Base-by-base conservation (phyloP, 2,329 filamentous ascomycete genomes). In the Pyrenochaeta sp. region DNA sequence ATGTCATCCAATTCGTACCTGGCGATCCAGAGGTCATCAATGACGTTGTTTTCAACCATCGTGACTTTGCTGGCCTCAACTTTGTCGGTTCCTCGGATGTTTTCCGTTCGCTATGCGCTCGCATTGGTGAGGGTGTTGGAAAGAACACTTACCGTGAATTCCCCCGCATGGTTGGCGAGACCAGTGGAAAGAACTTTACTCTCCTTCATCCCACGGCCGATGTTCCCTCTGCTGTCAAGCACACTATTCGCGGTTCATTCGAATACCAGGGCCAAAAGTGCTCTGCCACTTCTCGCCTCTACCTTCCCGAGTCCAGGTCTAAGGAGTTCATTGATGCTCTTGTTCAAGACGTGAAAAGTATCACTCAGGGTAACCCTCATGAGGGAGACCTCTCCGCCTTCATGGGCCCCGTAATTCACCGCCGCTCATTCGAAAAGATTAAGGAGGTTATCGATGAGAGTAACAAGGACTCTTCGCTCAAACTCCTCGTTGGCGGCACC, bases 221-320 rank as follows among this genome's bases (percentile, higher is more conserved):
- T 60, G 73, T 93, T 31, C 76, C 84, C 41, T 93, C 92, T 59
- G 89, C 89, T 8, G 89, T 83, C 28, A 79, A 88, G 55, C 87
- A 94, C 71, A 93, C 88, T 7, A 81, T 95, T 28, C 88, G 90
- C 44, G 89, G 88, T 34, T 89, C 90, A 2, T 95, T 94, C 63
- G 90, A 95, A 71, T 95, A 85, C 77, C 89, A 93, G 69, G 90
- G 90, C 32, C 90, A 95, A 72, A 95, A 95, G 74, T 95, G 90
- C 79, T 90, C 86, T 57, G 90, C 90, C 38, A 89, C 86, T 3
- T 93, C 88, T 23, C 84, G 90, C 23, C 76, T 83, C 32, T 95
- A 95, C 72, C 82, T 93, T 4, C 84, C 90, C 24, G 79, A 81
- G 60, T 92, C 88, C 3, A 71, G 87, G 39, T 90, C 87, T 79